Conservation (phyloP, 352 stramenopile genomes). For the Pythium coloratum region DNA sequence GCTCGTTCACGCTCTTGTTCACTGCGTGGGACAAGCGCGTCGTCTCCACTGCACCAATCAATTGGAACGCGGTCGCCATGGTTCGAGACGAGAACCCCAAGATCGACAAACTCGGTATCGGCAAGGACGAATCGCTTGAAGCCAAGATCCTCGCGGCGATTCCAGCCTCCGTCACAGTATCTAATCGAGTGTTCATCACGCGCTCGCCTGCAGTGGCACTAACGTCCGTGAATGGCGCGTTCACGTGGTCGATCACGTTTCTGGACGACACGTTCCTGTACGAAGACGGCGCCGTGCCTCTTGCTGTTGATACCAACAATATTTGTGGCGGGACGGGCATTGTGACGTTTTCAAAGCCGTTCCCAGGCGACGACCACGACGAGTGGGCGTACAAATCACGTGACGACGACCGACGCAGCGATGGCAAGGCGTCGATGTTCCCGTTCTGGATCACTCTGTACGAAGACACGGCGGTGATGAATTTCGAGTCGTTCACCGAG, state of each 20-base stretch:
- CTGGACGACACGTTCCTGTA: conserved; percentile 36
- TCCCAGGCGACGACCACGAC: conserved; percentile 47
- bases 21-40: conserved; percentile 29
- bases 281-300: conserved; percentile 4
- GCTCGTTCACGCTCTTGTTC: conserved; percentile 47
- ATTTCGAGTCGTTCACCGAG: conserved; percentile 60
- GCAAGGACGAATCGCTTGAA: conserved; percentile 53
- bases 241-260: conserved; percentile 74
- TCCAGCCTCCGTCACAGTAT: conserved; percentile 1
- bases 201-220: conserved; percentile 34
- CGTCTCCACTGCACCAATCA: conserved; percentile 36
- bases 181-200: conserved; percentile 42
- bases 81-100: conserved; percentile 47
- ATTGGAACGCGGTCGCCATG: conserved; percentile 59
- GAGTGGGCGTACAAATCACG: conserved; percentile 35
- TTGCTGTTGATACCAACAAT: conserved; percentile 38
- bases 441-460: conserved; percentile 83
- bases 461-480: conserved; percentile 49
- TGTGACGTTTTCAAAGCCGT: conserved; percentile 31
- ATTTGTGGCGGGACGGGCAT: conserved; percentile 41
- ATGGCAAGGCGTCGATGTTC: conserved; percentile 51
- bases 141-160: conserved; percentile 49
- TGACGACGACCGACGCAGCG: conserved; percentile 21
- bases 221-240: conserved; percentile 44
- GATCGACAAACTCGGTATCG: conserved; percentile 38